Evolutionary conservation across 164 flowering plant species (phyloP), one percentile per base, ranked within the genome.

Genomic region (Annona cherimola): DNA sequence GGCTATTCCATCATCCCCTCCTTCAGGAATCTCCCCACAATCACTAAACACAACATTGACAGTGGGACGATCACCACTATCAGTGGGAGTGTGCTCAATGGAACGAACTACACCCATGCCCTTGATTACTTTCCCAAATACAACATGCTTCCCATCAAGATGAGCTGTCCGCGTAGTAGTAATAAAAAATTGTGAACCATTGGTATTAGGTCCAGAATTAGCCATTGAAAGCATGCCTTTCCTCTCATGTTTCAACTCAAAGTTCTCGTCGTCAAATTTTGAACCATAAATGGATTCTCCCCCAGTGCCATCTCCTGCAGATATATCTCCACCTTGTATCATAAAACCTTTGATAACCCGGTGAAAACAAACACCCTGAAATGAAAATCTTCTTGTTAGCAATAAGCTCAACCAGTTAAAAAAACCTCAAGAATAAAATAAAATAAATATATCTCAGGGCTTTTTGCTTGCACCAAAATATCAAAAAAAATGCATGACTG

Each of bases 211-310:
- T 18, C 98, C 99, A 65, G 86, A 62, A 73, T 95, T 95, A 6
- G 92, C 97, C 98, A 95, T 95, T 9, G 98, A 95, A 41, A 93
- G 55, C 90, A 92, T 90, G 55, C 95, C 97, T 75, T 90, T 90
- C 75, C 91, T 78, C 72, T 90, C 94, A 78, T 90, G 97, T 72
- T 88, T 90, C 64, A 90, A 20, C 63, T 90, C 89, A 16, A 64
- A 64, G 42, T 64, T 64, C 41, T 64, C 67, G 39, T 64, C 67
- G 61, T 90, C 92, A 80, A 91, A 90, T 69, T 85, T 90, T 81
- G 78, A 73, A 1, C 93, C 93, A 76, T 91, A 90, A 40, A 90
- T 90, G 45, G 94, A 87, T 75, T 89, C 97, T 57, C 94, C 97
- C 9, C 94, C 97, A 65, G 84, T 87, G n/a, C 93, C 94, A 84